Conservation (phyloP, 2,329 filamentous ascomycete genomes). For the Graphilbum ipis-grandicollis region DNA sequence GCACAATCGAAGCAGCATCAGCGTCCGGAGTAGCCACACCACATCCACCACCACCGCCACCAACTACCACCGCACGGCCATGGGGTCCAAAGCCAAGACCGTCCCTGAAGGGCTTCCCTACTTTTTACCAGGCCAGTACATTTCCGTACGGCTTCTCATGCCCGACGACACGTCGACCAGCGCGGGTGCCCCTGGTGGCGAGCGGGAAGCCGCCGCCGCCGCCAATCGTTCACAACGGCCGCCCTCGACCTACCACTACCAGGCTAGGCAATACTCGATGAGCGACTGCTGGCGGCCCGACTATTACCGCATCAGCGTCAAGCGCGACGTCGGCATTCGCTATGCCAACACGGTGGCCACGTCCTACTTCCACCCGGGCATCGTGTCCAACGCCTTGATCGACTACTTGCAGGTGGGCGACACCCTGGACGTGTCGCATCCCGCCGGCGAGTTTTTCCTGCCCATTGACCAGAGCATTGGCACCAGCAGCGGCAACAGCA, state of each 20-base stretch:
- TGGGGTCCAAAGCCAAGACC: not conserved
- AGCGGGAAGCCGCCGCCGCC: not conserved
- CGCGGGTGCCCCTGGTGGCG: not conserved
- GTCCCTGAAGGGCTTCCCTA: slow-evolving; percentile 27
- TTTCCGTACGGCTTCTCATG: slow-evolving; percentile 43
- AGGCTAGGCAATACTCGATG: slow-evolving; percentile 57
- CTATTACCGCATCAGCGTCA: slow-evolving; percentile 51
- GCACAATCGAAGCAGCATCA: not conserved
- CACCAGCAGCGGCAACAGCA: not conserved
- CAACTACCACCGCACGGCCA: not conserved
- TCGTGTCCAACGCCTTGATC: slow-evolving; percentile 54
- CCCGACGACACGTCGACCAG: slow-evolving; percentile 16
- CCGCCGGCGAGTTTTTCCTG: slow-evolving; percentile 43
- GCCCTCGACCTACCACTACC: slow-evolving; percentile 32
- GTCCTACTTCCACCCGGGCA: slow-evolving; percentile 36
- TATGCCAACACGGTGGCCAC: slow-evolving; percentile 22
- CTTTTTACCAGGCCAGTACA: slow-evolving; percentile 57
- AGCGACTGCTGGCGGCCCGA: slow-evolving; percentile 43
- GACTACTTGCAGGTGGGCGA: slow-evolving; percentile 44
- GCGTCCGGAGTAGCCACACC: too few relatives aligned
- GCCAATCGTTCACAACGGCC: not conserved
- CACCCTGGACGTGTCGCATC: slow-evolving; percentile 46
- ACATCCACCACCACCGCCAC: not conserved
- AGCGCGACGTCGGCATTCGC: slow-evolving; percentile 42
- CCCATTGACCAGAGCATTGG: slow-evolving; percentile 25